Conservation (phyloP, 768 basidiomycete genomes). For the Russula emetica region DNA sequence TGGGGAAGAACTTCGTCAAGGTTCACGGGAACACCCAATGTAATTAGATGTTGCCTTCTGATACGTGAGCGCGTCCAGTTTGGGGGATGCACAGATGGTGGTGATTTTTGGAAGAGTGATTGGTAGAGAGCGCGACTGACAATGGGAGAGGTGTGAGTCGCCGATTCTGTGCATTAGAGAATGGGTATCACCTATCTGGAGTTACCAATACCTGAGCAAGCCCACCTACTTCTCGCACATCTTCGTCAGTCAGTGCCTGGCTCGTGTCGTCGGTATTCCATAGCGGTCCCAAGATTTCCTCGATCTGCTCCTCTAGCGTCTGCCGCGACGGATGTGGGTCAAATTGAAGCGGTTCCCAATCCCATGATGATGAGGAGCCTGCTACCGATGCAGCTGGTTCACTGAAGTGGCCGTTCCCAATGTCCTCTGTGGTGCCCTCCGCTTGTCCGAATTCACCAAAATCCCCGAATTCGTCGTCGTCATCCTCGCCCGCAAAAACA, state of each 20-base stretch:
- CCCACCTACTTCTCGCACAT: constrained; percentile 76
- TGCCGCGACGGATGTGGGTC: constrained; percentile 58
- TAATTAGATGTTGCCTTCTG: constrained; percentile 83
- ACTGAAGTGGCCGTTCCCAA: constrained; percentile 39
- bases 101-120: constrained; percentile 58
- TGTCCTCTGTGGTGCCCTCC: constrained; percentile 36
- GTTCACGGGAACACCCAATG: constrained; percentile 91
- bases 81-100: constrained; percentile 75
- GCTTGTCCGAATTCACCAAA: constrained; percentile 84
- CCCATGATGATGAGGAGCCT: constrained; percentile 39
- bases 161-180: constrained; percentile 23
- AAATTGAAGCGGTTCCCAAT: constrained; percentile 61
- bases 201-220: constrained; percentile 73
- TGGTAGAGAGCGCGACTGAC: constrained; percentile 76
- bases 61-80: constrained; percentile 94
- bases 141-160: constrained; percentile 31
- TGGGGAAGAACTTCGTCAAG: constrained; percentile 85
- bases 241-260: constrained; percentile 58
- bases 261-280: constrained; percentile 54
- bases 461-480: constrained; percentile 83
- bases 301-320: constrained; percentile 57
- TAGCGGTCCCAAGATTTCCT: constrained; percentile 60
- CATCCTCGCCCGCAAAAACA: constrained; percentile 40
- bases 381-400: constrained; percentile 39
- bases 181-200: constrained; percentile 58